A percentile compares a stretch with the other conserved stretches of the same genome.
phyloP scores from a whole-genome alignment of 176 grass and related monocot genomes.

The Hordeum vulgare region MorexV3_pseudomolecules_assembly NC_058522.1:553662053-553662552 shows the following conservation, averaged over 20 bases:
- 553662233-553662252: too few species aligned
- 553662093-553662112: too few species aligned
- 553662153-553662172: too few species aligned
- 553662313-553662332: neutral
- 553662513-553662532: neutral
- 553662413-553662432: conserved; percentile 57
- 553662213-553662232: neutral
- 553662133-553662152: too few species aligned
- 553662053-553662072: too few species aligned
- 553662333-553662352: neutral
- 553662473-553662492: too few species aligned
- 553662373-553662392: neutral
- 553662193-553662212: conserved; percentile 51
- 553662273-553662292: conserved; percentile 33
- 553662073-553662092: too few species aligned
- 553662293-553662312: conserved; percentile 25
- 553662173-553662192: too few species aligned
- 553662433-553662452: conserved; percentile 40
- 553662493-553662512: neutral
- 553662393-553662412: conserved; percentile 34
- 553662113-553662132: too few species aligned
- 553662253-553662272: conserved; percentile 7
- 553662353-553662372: neutral
- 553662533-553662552: conserved; percentile 12
- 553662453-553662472: conserved; percentile 46